phyloP scores from a whole-genome alignment of 768 basidiomycete species.

The Pleurotus eryngii region DNA sequence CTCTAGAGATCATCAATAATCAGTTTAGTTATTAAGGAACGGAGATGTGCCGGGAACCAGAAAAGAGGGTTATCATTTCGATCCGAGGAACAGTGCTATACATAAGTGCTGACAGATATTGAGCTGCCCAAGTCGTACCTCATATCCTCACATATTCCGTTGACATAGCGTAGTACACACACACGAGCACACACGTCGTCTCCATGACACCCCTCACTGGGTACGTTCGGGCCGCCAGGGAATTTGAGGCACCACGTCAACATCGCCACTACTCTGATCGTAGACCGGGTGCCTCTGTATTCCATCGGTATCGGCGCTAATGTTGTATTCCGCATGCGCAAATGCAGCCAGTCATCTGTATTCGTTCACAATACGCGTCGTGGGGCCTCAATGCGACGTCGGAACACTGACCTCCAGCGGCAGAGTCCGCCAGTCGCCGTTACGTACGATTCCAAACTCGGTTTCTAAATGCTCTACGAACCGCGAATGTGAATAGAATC shows the following conservation, averaged over 20 bases:
- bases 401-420: too few relatives aligned
- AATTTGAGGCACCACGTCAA: not conserved
- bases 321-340: too few relatives aligned
- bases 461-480: too few relatives aligned
- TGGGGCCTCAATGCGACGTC: too few relatives aligned
- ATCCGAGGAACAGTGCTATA: not conserved
- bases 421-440: too few relatives aligned
- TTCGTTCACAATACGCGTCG: too few relatives aligned
- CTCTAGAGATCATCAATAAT: not conserved
- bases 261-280: not conserved
- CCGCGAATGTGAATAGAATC: too few relatives aligned
- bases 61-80: not conserved
- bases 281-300: not conserved
- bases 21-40: not conserved
- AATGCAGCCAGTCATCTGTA: too few relatives aligned
- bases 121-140: not conserved
- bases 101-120: not conserved
- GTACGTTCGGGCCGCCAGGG: not conserved
- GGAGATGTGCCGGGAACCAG: not conserved
- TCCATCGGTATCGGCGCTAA: too few relatives aligned
- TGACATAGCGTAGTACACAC: not conserved
- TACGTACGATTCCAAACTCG: too few relatives aligned
- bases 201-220: not conserved
- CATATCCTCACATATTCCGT: not conserved
- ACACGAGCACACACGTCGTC: not conserved